phyloP scores from a whole-genome alignment of 2,329 filamentous ascomycete genomes.

The Volutella citrinella region DNA sequence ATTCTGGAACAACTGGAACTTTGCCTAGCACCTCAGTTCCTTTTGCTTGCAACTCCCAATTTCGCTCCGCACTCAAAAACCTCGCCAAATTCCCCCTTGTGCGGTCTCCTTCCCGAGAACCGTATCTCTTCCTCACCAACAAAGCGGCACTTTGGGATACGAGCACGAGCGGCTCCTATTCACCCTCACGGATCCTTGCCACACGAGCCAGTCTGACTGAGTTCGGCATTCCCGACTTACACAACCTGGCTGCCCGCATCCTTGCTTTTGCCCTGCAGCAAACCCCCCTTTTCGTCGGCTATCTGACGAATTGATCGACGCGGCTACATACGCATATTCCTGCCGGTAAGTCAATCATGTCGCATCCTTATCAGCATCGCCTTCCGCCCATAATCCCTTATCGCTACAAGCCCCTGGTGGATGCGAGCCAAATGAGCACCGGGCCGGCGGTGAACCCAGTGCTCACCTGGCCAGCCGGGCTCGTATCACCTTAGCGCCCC shows the following conservation, averaged over 20 bases:
- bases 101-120: no score
- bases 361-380: slow-evolving; percentile 5
- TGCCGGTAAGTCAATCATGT: slow-evolving; percentile 12
- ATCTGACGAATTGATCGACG: slow-evolving; percentile 14
- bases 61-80: slow-evolving; percentile 13
- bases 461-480: slow-evolving; percentile 1
- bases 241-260: slow-evolving; percentile 13
- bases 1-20: slow-evolving; percentile 12
- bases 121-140: no score
- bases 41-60: slow-evolving; percentile 17
- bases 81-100: slow-evolving; percentile 1
- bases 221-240: slow-evolving; percentile 22
- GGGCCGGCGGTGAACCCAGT: slow-evolving; percentile 25
- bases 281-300: slow-evolving; percentile 2
- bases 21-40: slow-evolving; percentile 10
- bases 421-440: slow-evolving; percentile 14
- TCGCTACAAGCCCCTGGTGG: slow-evolving; percentile 11
- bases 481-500: slow-evolving; percentile 1
- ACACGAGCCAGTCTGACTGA: slow-evolving; percentile 10
- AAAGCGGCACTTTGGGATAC: no score
- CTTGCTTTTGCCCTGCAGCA: slow-evolving; percentile 6
- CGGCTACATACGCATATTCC: slow-evolving; percentile 7
- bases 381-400: slow-evolving; percentile 11
- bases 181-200: no score
- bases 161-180: no score